Evolutionary conservation across 1,139 yeast species (phyloP), one percentile per base, ranked within the genome.

Genomic region (Candida glucosophila): DNA sequence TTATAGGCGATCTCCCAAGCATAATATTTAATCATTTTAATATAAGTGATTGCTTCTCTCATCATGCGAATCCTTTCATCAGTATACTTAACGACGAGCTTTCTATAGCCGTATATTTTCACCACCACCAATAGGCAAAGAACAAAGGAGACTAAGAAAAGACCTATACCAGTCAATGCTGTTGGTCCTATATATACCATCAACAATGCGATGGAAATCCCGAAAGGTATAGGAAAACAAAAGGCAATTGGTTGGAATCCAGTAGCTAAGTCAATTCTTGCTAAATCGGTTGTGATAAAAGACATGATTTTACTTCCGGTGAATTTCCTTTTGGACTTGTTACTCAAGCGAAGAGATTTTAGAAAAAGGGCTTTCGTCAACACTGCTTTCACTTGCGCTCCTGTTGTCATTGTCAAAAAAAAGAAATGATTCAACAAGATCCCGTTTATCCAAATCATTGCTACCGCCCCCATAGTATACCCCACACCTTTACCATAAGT

Each of bases 1-100:
- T 55, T 56, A 44, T 64, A 64, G 18, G 70, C 68, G 34, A 50
- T 23, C 44, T 64, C 71, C 71, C 71, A 64, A 15, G 70, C 67
- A 33, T 62, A 64, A 29, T 55, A 64, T 43, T 64, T 64, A 36
- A 64, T 62, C 22, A 63, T 48, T 35, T 63, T 64, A 34, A 64
- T 45, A 39, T 62, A 57, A 29, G 47, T 49, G 33, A 64, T 52
- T 15, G 57, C 55, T 40, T 64, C 71, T 35, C 68, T 52, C 61
- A 63, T 61, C 29, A 60, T 45, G 16, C 64, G 48, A 28, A 64
- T 60, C 40, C 70, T 49, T 35, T 56, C 50, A 39, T 64, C 70
- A 13, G 67, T 55, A 29, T 37, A 57, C 33, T 49, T 48, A 23
- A 61, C 65, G 9, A 56, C 64, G 6, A 40, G 46, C 38, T 57